Percentiles rank a stretch among this genome's conserved stretches.
phyloP scores from a whole-genome alignment of 306 rosid genomes.

The Cajanus cajan region DNA sequence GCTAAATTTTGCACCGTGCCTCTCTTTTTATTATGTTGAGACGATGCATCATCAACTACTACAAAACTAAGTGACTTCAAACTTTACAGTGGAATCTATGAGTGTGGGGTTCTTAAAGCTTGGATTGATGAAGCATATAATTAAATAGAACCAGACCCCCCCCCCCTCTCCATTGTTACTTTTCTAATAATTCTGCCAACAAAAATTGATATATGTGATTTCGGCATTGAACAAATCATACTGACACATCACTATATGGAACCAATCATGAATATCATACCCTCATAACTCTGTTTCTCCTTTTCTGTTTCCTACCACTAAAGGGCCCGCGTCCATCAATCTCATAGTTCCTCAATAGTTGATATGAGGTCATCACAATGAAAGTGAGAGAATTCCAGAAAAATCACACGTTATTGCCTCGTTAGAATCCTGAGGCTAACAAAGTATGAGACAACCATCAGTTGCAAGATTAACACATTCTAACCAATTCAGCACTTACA shows the following conservation, averaged over 20 bases:
- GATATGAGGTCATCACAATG: neutral
- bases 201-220: neutral
- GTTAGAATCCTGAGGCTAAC: slow-evolving; percentile 17
- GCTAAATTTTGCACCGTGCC: neutral
- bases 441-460: slow-evolving; percentile 49
- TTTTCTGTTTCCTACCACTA: slow-evolving; percentile 9
- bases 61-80: neutral
- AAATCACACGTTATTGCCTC: neutral
- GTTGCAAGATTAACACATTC: slow-evolving; percentile 33
- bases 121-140: slow-evolving; percentile 14
- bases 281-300: neutral
- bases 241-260: slow-evolving; percentile 12
- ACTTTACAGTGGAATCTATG: neutral
- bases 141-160: neutral
- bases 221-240: neutral
- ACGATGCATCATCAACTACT: neutral
- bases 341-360: slow-evolving; percentile 1
- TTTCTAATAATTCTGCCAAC: neutral
- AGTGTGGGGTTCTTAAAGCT: neutral
- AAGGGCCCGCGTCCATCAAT: slow-evolving; percentile 12
- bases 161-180: neutral
- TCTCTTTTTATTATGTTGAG: neutral
- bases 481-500: slow-evolving; percentile 5
- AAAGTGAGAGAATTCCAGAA: neutral
- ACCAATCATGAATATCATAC: slow-evolving; percentile 30